Percentiles rank a stretch among this genome's conserved stretches.
phyloP scores from a whole-genome alignment of 192 early-diverging fungal species.

The Rhizoclosmatium globosum region DNA sequence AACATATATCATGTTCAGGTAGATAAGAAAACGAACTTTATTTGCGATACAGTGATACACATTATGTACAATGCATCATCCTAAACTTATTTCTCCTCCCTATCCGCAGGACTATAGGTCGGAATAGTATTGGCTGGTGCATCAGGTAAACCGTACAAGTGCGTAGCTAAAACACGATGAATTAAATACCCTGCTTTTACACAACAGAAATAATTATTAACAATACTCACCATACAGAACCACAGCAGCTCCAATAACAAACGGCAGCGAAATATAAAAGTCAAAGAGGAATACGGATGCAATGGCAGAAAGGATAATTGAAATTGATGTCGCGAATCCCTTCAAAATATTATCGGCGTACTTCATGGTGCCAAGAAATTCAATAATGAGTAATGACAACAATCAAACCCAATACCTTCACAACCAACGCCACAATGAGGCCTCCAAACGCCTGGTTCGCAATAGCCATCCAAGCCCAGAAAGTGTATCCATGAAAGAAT shows the following conservation, averaged over 20 bases:
- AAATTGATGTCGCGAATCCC: constrained; percentile 97
- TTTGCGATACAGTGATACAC: too few relatives aligned
- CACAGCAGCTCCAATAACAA: constrained; percentile 76
- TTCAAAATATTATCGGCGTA: constrained; percentile 98
- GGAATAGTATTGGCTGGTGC: not conserved
- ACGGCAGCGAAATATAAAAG: constrained; percentile 75
- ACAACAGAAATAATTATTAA: not conserved
- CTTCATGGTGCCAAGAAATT: constrained; percentile 10
- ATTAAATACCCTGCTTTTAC: not conserved
- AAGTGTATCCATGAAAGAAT: constrained; percentile 92
- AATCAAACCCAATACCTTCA: constrained; percentile 63
- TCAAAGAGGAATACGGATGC: constrained; percentile 87
- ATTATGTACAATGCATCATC: too few relatives aligned
- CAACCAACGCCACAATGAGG: constrained; percentile 93
- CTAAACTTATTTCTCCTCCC: too few relatives aligned
- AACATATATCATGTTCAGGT: not conserved
- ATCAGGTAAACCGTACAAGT: constrained; percentile 51
- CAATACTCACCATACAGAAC: constrained; percentile 74
- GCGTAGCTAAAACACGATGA: constrained; percentile 38
- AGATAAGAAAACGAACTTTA: too few relatives aligned
- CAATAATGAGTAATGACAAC: not conserved
- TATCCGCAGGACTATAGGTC: too few relatives aligned
- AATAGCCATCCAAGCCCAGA: constrained; percentile 84
- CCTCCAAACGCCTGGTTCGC: constrained; percentile 90
- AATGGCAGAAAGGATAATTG: constrained; percentile 90